A percentile compares a stretch with the other conserved stretches of the same genome.
Conservation (phyloP, 495 filamentous ascomycete species). For the Xanthoparmelia taractica region DNA sequence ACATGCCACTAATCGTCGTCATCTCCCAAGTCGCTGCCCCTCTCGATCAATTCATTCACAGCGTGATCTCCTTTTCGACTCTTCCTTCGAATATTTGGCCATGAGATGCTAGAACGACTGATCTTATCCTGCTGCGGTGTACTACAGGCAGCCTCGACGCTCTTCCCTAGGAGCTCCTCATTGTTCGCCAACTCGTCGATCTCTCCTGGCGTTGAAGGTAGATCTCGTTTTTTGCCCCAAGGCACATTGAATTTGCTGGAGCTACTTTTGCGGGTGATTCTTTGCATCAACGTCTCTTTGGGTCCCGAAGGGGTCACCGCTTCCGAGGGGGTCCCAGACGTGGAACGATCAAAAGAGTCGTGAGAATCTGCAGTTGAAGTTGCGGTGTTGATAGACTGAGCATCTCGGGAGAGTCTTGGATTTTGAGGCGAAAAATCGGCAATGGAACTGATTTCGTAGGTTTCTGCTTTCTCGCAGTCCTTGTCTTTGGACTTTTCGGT, state of each 20-base stretch:
- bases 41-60: conserved; percentile 42
- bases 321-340: conserved; percentile 60
- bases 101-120: conserved; percentile 36
- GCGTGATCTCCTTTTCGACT: conserved; percentile 38
- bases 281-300: conserved; percentile 59
- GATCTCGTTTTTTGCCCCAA: conserved; percentile 56
- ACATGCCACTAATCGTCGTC: conserved; percentile 32
- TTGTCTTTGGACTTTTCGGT: conserved; percentile 28
- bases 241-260: conserved; percentile 71
- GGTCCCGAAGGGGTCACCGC: conserved; percentile 42
- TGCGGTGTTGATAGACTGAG: conserved; percentile 53
- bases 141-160: conserved; percentile 42
- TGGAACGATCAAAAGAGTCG: conserved; percentile 64
- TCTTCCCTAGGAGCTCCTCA: conserved; percentile 44
- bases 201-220: conserved; percentile 42
- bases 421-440: conserved; percentile 52
- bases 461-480: conserved; percentile 22
- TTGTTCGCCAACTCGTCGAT: conserved; percentile 41
- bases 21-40: conserved; percentile 41
- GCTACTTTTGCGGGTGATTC: conserved; percentile 71
- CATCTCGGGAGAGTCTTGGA: conserved; percentile 54
- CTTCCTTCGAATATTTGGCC: conserved; percentile 46
- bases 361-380: conserved; percentile 61
- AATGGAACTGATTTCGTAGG: conserved; percentile 34
- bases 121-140: conserved; percentile 40